Evolutionary conservation across 1,139 yeast genomes (phyloP).

Genomic region (Kodamaea fungicola): DNA sequence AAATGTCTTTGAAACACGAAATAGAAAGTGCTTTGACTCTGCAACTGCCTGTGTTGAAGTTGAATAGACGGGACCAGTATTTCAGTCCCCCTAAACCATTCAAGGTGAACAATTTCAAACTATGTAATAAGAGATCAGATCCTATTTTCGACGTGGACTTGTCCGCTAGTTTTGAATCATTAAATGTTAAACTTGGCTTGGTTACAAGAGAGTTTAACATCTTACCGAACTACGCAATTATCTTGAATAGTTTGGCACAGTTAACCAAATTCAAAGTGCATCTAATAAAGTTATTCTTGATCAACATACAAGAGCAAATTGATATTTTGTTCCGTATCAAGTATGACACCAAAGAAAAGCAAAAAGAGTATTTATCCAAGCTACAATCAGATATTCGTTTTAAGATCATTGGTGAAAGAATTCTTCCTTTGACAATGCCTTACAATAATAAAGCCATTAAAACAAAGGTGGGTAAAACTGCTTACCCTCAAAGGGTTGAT

Average conservation of each 20-base stretch:
- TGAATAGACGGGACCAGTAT: slow-evolving; percentile 2
- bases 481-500: slow-evolving; percentile 13
- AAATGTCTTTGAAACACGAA: slow-evolving; percentile 30
- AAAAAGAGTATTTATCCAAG: slow-evolving; percentile 24
- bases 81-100: slow-evolving; percentile 3
- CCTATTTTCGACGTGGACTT: slow-evolving; percentile 2
- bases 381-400: slow-evolving; percentile 21
- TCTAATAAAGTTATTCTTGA: slow-evolving; percentile 34
- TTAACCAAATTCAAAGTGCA: slow-evolving; percentile 28
- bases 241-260: slow-evolving; percentile 25
- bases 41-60: slow-evolving; percentile 4
- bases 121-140: slow-evolving; percentile 19
- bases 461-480: slow-evolving; percentile 4
- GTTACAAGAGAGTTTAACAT: slow-evolving; percentile 29
- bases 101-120: slow-evolving; percentile 20
- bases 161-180: slow-evolving; percentile 1
- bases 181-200: slow-evolving; percentile 6
- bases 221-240: slow-evolving; percentile 33
- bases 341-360: slow-evolving; percentile 27
- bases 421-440: slow-evolving; percentile 8
- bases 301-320: slow-evolving; percentile 39
- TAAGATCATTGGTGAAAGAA: slow-evolving; percentile 4
- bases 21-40: slow-evolving; percentile 25
- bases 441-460: slow-evolving; percentile 7
- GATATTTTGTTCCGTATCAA: slow-evolving; percentile 37